A percentile compares a stretch with the other conserved stretches of the same genome.
Conservation (phyloP, 208 protist genomes). For the Wallacemonas sp. region DNA sequence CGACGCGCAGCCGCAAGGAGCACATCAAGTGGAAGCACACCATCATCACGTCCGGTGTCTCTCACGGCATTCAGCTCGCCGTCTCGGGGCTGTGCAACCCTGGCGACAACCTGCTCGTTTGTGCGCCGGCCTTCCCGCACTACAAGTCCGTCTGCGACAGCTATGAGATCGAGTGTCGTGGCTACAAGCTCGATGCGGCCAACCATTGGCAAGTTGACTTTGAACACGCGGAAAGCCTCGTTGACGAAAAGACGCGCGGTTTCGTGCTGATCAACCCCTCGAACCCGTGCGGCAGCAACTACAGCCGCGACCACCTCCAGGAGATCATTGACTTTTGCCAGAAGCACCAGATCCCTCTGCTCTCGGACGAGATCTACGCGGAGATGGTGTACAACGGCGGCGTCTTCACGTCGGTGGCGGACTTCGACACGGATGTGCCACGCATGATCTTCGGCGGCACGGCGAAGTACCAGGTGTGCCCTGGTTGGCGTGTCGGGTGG, state of each 20-base stretch:
- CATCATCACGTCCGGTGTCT: slow-evolving; percentile 81
- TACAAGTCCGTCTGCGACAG: slow-evolving; percentile 89
- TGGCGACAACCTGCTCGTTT: slow-evolving; percentile 92
- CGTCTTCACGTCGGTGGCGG: slow-evolving; percentile 77
- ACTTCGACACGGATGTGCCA: slow-evolving; percentile 82
- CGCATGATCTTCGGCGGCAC: slow-evolving; percentile 85
- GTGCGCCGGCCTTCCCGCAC: slow-evolving; percentile 90
- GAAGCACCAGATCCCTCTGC: slow-evolving; percentile 84
- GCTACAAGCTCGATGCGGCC: slow-evolving; percentile 82
- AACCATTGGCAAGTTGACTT: slow-evolving; percentile 92
- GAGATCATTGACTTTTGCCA: slow-evolving; percentile 84
- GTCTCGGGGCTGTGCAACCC: slow-evolving; percentile 73
- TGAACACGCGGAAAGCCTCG: slow-evolving; percentile 56
- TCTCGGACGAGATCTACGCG: slow-evolving; percentile 95
- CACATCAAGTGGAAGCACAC: slow-evolving; percentile 59
- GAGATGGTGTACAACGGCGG: slow-evolving; percentile 88
- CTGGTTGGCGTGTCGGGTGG: slow-evolving; percentile 94
- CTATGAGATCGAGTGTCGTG: slow-evolving; percentile 71
- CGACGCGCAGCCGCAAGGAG: slow-evolving; percentile 27
- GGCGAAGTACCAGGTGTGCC: slow-evolving; percentile 91
- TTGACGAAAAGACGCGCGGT: slow-evolving; percentile 79
- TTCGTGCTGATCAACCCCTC: slow-evolving; percentile 95
- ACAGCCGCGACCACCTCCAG: slow-evolving; percentile 71
- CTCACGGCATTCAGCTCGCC: slow-evolving; percentile 88
- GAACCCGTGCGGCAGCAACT: slow-evolving; percentile 95